Base-by-base conservation (phyloP, 345 rosid species). In the Clarkia xantiana region DNA sequence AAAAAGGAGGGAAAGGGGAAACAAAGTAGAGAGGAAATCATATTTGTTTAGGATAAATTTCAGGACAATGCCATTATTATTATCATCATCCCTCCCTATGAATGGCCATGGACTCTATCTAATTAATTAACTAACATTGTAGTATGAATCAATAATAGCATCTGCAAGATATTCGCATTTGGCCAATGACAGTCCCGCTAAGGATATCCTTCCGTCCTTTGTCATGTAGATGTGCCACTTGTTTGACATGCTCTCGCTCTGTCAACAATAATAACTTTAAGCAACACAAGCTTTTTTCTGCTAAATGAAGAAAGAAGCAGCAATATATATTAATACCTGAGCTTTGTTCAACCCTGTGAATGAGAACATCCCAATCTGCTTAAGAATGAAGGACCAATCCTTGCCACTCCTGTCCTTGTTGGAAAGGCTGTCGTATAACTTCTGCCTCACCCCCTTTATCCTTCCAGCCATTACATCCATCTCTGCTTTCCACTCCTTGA, bases 391-490 rank as follows among this genome's bases (percentile, higher is more conserved):
- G 42, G 96, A 86, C 96, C 98, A 91, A 48, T 91, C 98, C 47
- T 91, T 91, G n/a, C 94, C 86, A 42, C 89, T 84, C 65, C 73
- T 86, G 56, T 91, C 98, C 61, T 80, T 84, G 43, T 81, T 60
- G 12, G 69, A 62, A 23, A 91, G 91, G 64, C 86, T 75, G 53
- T 86, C 85, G 18, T 62, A 81, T 34, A 91, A 63, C 62, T 77
- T 64, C 51, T 84, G 89, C 56, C 98, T 80, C 57, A 86, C 96
- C 3, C 67, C 70, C 71, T 84, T 91, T 18, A 86, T 91, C 73
- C 98, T 86, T 58, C 98, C 96, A 0, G 94, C 98, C 96, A 91
- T 81, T 79, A 80, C 71, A 57, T 91, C 93, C 98, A 91, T 91
- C 81, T 91, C 96, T 9, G 65, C 76, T 63, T 86, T 91, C 98